phyloP scores from a whole-genome alignment of 2,329 filamentous ascomycete species.

The Arthroderma sp. region DNA sequence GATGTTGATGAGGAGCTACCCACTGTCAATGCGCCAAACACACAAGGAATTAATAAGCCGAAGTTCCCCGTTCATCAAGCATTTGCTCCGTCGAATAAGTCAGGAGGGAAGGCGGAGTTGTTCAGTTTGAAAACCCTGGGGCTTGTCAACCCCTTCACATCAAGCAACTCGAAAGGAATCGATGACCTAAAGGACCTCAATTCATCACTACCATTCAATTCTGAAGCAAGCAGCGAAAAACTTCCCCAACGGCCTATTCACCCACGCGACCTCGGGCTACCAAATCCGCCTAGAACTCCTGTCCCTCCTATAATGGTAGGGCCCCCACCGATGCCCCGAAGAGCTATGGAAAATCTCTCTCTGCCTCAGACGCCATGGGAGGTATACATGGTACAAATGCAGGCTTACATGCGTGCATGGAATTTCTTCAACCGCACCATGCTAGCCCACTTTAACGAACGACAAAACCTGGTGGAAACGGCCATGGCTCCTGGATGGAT shows the following conservation, averaged over 20 bases:
- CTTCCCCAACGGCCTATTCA: constrained; percentile 26
- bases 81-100: constrained; percentile 4
- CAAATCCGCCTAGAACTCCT: constrained; percentile 43
- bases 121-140: constrained; percentile 42
- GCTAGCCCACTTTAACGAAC: constrained; percentile 43
- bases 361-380: constrained; percentile 40
- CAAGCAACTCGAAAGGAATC: constrained; percentile 38
- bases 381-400: constrained; percentile 43
- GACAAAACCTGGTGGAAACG: constrained; percentile 38
- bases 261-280: constrained; percentile 35
- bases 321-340: neutral
- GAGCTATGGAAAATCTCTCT: neutral
- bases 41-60: neutral
- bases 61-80: neutral
- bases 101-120: constrained; percentile 12
- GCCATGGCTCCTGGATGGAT: constrained; percentile 40
- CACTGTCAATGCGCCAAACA: constrained; percentile 5
- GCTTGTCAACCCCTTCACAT: constrained; percentile 39
- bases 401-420: constrained; percentile 46
- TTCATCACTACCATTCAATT: constrained; percentile 47
- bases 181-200: constrained; percentile 43
- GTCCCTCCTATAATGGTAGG: constrained; percentile 20
- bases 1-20: constrained; percentile 34
- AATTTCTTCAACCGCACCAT: constrained; percentile 44
- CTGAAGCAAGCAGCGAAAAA: constrained; percentile 33